A percentile compares a stretch with the other conserved stretches of the same genome.
These are phyloP conservation scores for Syzygium grande DNA, from an alignment of 345 rosid genomes.

Conservation along the genomic window DNA sequence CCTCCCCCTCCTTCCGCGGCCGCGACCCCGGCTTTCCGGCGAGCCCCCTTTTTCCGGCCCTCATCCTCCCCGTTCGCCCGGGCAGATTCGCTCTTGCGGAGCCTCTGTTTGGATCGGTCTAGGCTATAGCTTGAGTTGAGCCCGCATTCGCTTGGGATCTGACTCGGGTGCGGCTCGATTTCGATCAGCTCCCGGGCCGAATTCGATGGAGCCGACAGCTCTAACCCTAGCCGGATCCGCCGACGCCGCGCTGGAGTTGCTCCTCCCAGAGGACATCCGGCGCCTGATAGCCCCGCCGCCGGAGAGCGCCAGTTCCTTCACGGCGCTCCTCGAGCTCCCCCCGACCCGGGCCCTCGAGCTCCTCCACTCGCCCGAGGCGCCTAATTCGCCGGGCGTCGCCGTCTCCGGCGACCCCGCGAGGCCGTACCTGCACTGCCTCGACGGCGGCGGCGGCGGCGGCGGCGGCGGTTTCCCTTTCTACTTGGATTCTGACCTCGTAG, in stretches of 20 bases:
- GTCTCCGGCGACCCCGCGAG: background rate
- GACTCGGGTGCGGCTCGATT: background rate
- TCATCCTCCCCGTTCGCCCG: background rate
- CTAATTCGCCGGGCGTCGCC: background rate
- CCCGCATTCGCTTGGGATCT: background rate
- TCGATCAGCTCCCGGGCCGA: constrained; percentile 2
- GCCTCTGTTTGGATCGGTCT: background rate
- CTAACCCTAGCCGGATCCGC: constrained; percentile 25
- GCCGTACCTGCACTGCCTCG: background rate
- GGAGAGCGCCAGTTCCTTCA: constrained; percentile 45
- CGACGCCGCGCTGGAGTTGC: constrained; percentile 20
- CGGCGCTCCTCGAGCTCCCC: constrained; percentile 52
- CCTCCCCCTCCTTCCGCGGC: background rate
- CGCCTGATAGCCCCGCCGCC: constrained; percentile 25
- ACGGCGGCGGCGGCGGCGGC: background rate
- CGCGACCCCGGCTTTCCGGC: background rate
- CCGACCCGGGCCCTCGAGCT: constrained; percentile 44
- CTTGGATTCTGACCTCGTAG: constrained; percentile 14
- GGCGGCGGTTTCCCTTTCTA: constrained; percentile 21
- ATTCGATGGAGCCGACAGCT: background rate
- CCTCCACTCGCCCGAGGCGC: constrained; percentile 29
- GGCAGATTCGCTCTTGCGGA: background rate
- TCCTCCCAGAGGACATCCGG: constrained; percentile 39
- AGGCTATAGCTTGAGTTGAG: background rate
- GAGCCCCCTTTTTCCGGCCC: background rate